A percentile compares a stretch with the other conserved stretches of the same genome.
phyloP scores from a whole-genome alignment of 768 basidiomycete genomes.

The Lyophyllum semitale region DNA sequence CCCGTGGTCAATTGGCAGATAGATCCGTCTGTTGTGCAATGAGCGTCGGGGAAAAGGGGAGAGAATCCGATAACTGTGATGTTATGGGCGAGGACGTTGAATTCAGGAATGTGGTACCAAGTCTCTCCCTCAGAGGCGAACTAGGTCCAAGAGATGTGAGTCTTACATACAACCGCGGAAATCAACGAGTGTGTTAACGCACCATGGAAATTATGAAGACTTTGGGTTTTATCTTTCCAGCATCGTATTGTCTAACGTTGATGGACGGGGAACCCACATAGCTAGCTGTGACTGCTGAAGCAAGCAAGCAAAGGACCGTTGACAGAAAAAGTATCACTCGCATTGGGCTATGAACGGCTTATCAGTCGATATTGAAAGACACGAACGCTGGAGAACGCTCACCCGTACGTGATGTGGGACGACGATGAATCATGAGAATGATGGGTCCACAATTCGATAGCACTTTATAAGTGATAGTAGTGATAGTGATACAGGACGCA shows the following conservation, averaged over 20 bases:
- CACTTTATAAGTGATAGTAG: too few species aligned
- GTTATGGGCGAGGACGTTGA: slow-evolving; percentile 5
- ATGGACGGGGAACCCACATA: too few species aligned
- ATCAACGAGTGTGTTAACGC: neutral
- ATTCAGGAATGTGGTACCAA: slow-evolving; percentile 9
- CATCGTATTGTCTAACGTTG: neutral
- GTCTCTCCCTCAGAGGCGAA: neutral
- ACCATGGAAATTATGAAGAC: slow-evolving; percentile 18
- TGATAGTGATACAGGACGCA: too few species aligned
- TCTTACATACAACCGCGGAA: neutral
- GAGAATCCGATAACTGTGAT: slow-evolving; percentile 4
- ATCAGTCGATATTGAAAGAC: too few species aligned
- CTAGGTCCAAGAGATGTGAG: neutral
- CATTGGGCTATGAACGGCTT: too few species aligned
- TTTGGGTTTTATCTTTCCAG: slow-evolving; percentile 3
- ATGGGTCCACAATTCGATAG: too few species aligned
- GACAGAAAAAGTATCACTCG: too few species aligned
- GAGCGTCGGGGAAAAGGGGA: slow-evolving; percentile 3
- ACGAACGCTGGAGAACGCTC: too few species aligned
- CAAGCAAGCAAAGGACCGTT: too few species aligned
- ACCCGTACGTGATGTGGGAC: too few species aligned
- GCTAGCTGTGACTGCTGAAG: too few species aligned
- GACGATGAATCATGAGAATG: too few species aligned
- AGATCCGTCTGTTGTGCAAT: slow-evolving; percentile 2
- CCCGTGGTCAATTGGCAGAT: slow-evolving; percentile 6